Percentiles rank a stretch among this genome's conserved stretches.
Conservation (phyloP, 331 rosid species). For the Rhamnella rubrinervis region DNA sequence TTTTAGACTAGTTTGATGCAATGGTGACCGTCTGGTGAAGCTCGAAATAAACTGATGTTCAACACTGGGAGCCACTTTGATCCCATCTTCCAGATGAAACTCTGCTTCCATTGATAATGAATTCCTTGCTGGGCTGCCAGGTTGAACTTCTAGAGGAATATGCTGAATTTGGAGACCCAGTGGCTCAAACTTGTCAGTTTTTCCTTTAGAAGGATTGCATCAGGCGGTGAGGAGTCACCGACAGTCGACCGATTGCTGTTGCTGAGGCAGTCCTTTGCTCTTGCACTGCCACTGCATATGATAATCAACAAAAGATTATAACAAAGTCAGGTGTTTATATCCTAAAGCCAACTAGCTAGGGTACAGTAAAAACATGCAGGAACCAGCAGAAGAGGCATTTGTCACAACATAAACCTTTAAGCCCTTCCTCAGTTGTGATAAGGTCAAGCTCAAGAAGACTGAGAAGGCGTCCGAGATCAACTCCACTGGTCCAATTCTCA, state of each 20-base stretch:
- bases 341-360: neutral
- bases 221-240: slow-evolving; percentile 87
- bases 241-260: slow-evolving; percentile 76
- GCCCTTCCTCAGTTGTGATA: slow-evolving; percentile 85
- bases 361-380: neutral
- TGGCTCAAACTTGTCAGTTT: slow-evolving; percentile 70
- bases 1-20: slow-evolving; percentile 46
- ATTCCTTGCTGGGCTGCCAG: slow-evolving; percentile 48
- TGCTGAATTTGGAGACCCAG: slow-evolving; percentile 88
- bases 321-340: neutral
- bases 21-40: slow-evolving; percentile 59
- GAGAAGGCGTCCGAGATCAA: slow-evolving; percentile 95
- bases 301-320: slow-evolving; percentile 1
- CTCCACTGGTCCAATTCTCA: slow-evolving; percentile 99
- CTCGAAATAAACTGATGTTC: slow-evolving; percentile 97
- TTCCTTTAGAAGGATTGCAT: slow-evolving; percentile 57
- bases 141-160: slow-evolving; percentile 63
- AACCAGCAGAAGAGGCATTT: slow-evolving; percentile 8
- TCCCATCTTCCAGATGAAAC: slow-evolving; percentile 70
- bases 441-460: slow-evolving; percentile 93
- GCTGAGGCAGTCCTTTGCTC: slow-evolving; percentile 84
- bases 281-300: slow-evolving; percentile 78
- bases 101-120: slow-evolving; percentile 55
- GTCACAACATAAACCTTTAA: slow-evolving; percentile 63
- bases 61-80: slow-evolving; percentile 61